Base-by-base conservation (phyloP, 257 asterid genomes). In the Plantago elongata region DNA sequence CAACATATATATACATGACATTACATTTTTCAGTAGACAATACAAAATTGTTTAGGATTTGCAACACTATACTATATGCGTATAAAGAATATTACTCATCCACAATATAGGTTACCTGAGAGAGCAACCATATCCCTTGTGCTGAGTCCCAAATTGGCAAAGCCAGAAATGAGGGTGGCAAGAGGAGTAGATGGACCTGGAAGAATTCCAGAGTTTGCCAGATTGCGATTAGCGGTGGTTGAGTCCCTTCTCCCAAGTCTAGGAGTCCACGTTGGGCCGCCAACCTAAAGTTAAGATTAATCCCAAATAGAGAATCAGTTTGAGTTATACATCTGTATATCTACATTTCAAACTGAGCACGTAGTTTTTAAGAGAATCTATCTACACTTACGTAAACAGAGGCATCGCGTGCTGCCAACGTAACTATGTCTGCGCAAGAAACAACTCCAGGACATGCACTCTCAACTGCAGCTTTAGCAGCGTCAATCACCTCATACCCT, bases 111-210 rank as follows among this genome's bases (percentile, higher is more conserved):
- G n/a, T n/a, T n/a, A 64, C 77, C 72, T 62, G 77, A 72, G 30
- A 72, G 46, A 9, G 73, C 70, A 22, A 74, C 74, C 78, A 69
- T 52, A 38, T 74, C 78, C 45, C 75, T 74, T 0, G 69, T 66
- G 29, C 14, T 55, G 1, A 74, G 67, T 30, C 48, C 60, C 60
- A 54, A 54, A 34, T 5, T 55, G 6, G 15, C 42, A 9, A 74
- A 74, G 29, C 30, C 12, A 11, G 50, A 0, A 69, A 69, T 45
- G 47, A 74, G 71, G 0, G 4, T 0, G 7, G 0, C 0, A 27
- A 74, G 69, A 34, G 51, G 50, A 4, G 2, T 13, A n/a, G 13
- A 38, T 0, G 70, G 70, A 11, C 54, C 2, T 7, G 79, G 79
- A 38, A 74, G 79, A 61, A 27, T 64, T 0, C 51, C 12, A n/a